Base-by-base conservation (phyloP, 495 filamentous ascomycete species). In the Xylaria flabelliformis region DNA sequence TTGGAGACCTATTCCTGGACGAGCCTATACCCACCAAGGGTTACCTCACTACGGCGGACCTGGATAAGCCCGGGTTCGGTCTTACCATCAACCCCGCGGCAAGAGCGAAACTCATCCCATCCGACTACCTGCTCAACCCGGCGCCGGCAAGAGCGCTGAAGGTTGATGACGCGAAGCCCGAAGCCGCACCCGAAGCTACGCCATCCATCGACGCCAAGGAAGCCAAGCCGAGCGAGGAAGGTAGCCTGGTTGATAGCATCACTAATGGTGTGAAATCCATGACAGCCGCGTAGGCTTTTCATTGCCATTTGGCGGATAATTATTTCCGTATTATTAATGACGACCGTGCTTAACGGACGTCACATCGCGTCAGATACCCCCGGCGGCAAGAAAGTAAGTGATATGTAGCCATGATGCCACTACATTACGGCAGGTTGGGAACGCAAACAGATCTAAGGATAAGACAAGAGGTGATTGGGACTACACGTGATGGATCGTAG, bases 1-100 rank as follows among this genome's bases (percentile, higher is more conserved):
- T 97, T 81, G 94, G 94, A 32, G 92, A 96, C 72, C 84, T 97
- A 62, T 97, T 97, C 81, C 70, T 93, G 44, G 94, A 97, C 81
- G 94, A 97, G 82, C 94, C 94, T 15, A 94, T 97, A 66, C 94
- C 94, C 1, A 88, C 84, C 12, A 89, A 94, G 63, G 94, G 94
- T 4, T 95, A 89, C 78, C 84, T 97, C 34, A 91, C 93, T 72
- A 87, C 93, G 4, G 87, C 89, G 0, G 87, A 93, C 55, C 83
- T 97, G 36, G 92, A 97, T 80, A 96, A 92, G 86, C 94, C 94
- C 6, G 94, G 94, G 0, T 97, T 97, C 77, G 94, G 94, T 9
- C 86, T 97, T 44, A 93, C 94, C 51, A 77, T 97, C 26, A 97
- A 96, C 78, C 93, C 93, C 0, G 84, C 84, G 17, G 94, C 93